These are phyloP conservation scores for Penicillium freii DNA, from an alignment of 2,329 filamentous ascomycete species.

Conservation along the genomic window DNA sequence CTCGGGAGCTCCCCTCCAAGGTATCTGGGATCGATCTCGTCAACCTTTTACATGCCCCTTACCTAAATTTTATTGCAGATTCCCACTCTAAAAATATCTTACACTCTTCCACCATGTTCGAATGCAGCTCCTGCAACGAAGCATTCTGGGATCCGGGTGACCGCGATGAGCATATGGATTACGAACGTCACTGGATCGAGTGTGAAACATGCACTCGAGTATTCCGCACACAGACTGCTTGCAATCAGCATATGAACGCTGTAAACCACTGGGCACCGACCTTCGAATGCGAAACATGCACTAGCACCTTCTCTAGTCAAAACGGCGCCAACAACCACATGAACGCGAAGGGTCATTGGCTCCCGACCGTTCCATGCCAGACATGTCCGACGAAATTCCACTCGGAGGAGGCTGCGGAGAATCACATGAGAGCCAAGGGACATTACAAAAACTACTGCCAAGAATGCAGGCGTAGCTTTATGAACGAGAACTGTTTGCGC, in stretches of 20 bases:
- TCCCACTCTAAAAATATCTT: background rate
- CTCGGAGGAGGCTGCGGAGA: background rate
- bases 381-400: background rate
- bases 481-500: background rate
- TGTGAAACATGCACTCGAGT: conserved; percentile 16
- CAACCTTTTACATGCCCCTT: no score
- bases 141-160: background rate
- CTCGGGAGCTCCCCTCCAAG: no score
- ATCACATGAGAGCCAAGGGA: background rate
- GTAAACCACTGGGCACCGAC: conserved; percentile 23
- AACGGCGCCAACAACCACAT: background rate
- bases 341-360: background rate
- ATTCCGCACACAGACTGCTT: conserved; percentile 13
- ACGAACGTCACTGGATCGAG: conserved; percentile 22
- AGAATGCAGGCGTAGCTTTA: background rate
- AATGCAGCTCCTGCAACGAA: background rate
- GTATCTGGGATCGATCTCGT: no score
- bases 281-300: conserved; percentile 26
- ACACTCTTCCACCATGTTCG: background rate
- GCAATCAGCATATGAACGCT: conserved; percentile 25
- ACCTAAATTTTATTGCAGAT: background rate
- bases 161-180: background rate
- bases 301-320: background rate
- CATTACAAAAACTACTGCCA: background rate
- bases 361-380: conserved; percentile 29